Conservation (phyloP, 208 protist genomes). For the Crithidia expoeki region DNA sequence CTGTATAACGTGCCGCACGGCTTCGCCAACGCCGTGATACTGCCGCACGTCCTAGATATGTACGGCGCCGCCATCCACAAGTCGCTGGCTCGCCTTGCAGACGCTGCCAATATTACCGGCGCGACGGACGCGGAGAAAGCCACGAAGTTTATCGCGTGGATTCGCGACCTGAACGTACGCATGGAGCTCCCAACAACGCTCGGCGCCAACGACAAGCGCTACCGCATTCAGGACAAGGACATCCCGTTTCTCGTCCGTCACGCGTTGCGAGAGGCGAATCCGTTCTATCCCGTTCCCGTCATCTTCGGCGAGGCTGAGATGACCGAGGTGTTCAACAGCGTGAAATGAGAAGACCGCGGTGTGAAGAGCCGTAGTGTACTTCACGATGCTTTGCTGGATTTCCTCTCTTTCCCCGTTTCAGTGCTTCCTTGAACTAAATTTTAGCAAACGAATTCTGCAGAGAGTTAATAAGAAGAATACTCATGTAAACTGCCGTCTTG, state of each 20-base stretch:
- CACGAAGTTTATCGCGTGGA: slow-evolving; percentile 48
- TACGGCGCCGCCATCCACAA: slow-evolving; percentile 47
- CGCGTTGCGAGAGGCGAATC: slow-evolving; percentile 58
- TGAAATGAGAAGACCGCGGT: too few relatives aligned
- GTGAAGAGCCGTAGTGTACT: too few relatives aligned
- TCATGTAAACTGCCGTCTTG: too few relatives aligned
- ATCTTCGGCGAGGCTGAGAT: slow-evolving; percentile 61
- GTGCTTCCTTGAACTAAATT: too few relatives aligned
- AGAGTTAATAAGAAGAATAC: too few relatives aligned
- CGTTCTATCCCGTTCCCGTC: slow-evolving; percentile 67
- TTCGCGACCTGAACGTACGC: slow-evolving; percentile 47
- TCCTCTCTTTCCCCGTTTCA: too few relatives aligned
- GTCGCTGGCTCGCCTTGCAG: slow-evolving; percentile 44
- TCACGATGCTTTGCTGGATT: background rate
- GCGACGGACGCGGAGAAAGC: slow-evolving; percentile 46
- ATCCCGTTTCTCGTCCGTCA: slow-evolving; percentile 44
- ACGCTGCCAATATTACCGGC: slow-evolving; percentile 32
- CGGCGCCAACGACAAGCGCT: slow-evolving; percentile 29
- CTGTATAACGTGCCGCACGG: slow-evolving; percentile 85
- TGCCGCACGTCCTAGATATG: slow-evolving; percentile 70
- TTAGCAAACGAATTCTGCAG: too few relatives aligned
- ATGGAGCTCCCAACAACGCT: slow-evolving; percentile 52
- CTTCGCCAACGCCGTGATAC: slow-evolving; percentile 77
- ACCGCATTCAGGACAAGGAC: slow-evolving; percentile 43
- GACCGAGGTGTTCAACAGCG: slow-evolving; percentile 28